Conservation (phyloP, 768 basidiomycete species). For the Kwoniella dendrophila region DNA sequence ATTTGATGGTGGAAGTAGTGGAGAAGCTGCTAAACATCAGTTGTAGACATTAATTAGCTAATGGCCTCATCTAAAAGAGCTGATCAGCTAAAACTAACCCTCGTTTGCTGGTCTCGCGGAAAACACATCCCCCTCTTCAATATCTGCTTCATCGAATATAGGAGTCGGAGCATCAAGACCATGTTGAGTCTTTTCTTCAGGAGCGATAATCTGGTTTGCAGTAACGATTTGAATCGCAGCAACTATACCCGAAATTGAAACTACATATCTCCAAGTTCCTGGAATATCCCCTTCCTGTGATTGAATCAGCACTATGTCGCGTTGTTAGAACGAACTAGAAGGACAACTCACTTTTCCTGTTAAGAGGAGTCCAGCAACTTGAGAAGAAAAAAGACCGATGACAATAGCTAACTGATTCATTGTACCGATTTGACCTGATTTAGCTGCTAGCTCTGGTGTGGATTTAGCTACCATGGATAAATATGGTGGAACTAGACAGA, state of each 20-base stretch:
- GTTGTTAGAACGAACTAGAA: not conserved
- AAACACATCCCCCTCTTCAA: conserved; percentile 2
- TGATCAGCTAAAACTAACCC: no score
- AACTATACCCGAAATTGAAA: conserved; percentile 43
- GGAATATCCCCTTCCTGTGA: conserved; percentile 46
- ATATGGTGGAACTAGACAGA: conserved; percentile 53
- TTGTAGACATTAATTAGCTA: not conserved
- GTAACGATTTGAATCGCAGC: conserved; percentile 39
- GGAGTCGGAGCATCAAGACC: not conserved
- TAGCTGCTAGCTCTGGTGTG: conserved; percentile 29
- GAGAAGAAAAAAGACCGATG: conserved; percentile 46
- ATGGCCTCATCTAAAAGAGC: no score
- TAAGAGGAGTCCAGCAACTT: conserved; percentile 42
- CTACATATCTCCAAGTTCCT: conserved; percentile 53
- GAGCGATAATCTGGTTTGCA: conserved; percentile 4
- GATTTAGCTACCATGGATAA: conserved; percentile 41
- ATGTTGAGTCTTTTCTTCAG: not conserved
- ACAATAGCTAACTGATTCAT: conserved; percentile 53
- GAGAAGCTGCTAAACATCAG: conserved; percentile 25
- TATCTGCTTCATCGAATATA: conserved; percentile 19
- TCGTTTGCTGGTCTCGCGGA: conserved; percentile 9
- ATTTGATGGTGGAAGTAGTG: conserved; percentile 14
- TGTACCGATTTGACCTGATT: conserved; percentile 49
- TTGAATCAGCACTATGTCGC: not conserved
- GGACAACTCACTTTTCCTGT: conserved; percentile 42